A percentile compares a stretch with the other conserved stretches of the same genome.
These are phyloP conservation scores for Paramecium primaurelia DNA, from an alignment of 73 alveolate species.

Conservation along the genomic window DNA sequence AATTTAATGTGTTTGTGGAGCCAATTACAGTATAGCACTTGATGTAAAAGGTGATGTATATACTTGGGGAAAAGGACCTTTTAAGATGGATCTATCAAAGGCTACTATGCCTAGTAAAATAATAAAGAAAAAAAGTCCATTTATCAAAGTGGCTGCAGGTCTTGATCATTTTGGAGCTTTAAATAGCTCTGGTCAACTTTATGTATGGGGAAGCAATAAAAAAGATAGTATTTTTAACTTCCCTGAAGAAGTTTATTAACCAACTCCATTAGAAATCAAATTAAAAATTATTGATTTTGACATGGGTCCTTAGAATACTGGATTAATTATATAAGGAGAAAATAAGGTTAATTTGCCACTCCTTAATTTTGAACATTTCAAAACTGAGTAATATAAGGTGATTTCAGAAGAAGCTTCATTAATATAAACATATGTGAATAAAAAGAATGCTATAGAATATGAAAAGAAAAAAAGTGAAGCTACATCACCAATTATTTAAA, in stretches of 20 bases:
- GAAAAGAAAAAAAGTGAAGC: not conserved
- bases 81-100: not conserved
- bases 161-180: conserved; percentile 25
- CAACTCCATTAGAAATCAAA: not conserved
- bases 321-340: not conserved
- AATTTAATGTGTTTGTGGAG: conserved; percentile 17
- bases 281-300: not conserved
- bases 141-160: conserved; percentile 20
- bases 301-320: not conserved
- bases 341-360: not conserved
- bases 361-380: not conserved
- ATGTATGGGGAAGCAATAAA: conserved; percentile 30
- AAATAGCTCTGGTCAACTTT: not conserved
- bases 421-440: not conserved
- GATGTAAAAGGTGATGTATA: conserved; percentile 37
- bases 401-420: not conserved
- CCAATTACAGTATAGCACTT: conserved; percentile 23
- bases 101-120: conserved; percentile 8
- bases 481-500: not conserved
- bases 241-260: not conserved
- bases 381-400: not conserved
- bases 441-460: not conserved
- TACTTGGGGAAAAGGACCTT: conserved; percentile 50
- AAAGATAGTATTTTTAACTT: not conserved
- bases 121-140: not conserved